phyloP scores from a whole-genome alignment of 495 filamentous ascomycete genomes.

The Neurospora cerealis region DNA sequence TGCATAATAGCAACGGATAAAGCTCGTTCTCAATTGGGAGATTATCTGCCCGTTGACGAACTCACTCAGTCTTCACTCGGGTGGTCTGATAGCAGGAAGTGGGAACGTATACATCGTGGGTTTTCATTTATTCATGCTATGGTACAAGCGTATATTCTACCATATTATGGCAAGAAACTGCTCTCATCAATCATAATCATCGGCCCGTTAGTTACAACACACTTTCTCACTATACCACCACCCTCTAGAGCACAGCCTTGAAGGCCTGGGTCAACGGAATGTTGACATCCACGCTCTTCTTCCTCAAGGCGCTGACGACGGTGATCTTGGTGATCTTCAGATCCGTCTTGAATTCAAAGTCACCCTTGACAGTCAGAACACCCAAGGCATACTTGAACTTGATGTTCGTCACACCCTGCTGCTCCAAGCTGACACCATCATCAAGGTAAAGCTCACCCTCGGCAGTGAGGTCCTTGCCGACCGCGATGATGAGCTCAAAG shows the following conservation, averaged over 20 bases:
- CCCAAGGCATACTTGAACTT: conserved; percentile 44
- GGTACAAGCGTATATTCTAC: background rate
- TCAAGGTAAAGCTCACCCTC: conserved; percentile 46
- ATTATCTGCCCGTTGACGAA: background rate
- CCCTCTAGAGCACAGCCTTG: background rate
- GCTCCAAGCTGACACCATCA: conserved; percentile 48
- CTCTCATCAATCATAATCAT: background rate
- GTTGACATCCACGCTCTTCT: conserved; percentile 5
- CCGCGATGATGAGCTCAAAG: conserved; percentile 63
- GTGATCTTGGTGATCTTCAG: conserved; percentile 48
- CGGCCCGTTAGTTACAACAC: background rate
- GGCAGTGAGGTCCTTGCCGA: conserved; percentile 36
- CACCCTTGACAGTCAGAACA: conserved; percentile 41
- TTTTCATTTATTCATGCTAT: background rate
- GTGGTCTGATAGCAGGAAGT: background rate
- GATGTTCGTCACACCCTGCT: conserved; percentile 37
- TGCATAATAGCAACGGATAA: background rate
- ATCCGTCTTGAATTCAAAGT: conserved; percentile 38
- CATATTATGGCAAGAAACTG: background rate
- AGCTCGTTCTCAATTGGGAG: background rate
- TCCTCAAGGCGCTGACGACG: conserved; percentile 35
- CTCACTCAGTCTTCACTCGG: background rate
- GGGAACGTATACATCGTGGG: background rate
- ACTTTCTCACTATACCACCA: background rate
- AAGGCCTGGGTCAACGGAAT: conserved; percentile 8